Evolutionary conservation across 441 rosid species (phyloP), one percentile per base, ranked within the genome.

Genomic region (Syzygium syzygioides): DNA sequence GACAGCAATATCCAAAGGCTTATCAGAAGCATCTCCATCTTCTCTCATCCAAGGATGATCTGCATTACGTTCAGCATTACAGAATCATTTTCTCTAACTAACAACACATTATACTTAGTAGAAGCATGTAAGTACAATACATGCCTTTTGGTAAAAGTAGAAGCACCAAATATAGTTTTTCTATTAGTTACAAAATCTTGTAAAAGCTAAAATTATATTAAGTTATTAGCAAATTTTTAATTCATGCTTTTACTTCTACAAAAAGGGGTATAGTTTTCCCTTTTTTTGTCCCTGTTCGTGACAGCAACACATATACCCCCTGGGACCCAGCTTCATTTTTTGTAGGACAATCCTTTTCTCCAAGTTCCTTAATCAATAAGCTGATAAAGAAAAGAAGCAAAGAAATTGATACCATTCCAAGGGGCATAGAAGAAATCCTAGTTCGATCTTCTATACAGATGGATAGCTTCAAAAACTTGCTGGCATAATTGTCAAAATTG

Each of bases 11-110:
- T 95, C 98, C 88, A 95, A 95, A 55, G 98, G 96, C 90, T 95
- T 95, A 94, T 95, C 96, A 90, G 98, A 93, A 25, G 98, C 98
- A 90, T 94, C 96, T 1, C 98, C 98, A 26, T 94, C 98, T 92
- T 91, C 96, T 89, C 91, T 94, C 89, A 95, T 91, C 98, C 98
- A 95, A 28, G 95, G 95, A 91, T 95, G 96, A 89, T 93, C 96
- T 95, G 94, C 92, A 91, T 62, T 64, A 57, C 62, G 89, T 90
- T 83, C 66, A 87, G 28, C 90, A 83, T 20, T 86, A 54, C 52
- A 56, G 48, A 55, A 41, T 41, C n/a, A 37, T 23, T 76, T 23
- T 37, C 83, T 76, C 28, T 37, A 15, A 37, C n/a, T 41, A 76
- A 76, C 50, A 20, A 71, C 83, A 37, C 52, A 45, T 76, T 41